Conservation (phyloP, 2,329 filamentous ascomycete species). For the Fusarium newnesense region DNA sequence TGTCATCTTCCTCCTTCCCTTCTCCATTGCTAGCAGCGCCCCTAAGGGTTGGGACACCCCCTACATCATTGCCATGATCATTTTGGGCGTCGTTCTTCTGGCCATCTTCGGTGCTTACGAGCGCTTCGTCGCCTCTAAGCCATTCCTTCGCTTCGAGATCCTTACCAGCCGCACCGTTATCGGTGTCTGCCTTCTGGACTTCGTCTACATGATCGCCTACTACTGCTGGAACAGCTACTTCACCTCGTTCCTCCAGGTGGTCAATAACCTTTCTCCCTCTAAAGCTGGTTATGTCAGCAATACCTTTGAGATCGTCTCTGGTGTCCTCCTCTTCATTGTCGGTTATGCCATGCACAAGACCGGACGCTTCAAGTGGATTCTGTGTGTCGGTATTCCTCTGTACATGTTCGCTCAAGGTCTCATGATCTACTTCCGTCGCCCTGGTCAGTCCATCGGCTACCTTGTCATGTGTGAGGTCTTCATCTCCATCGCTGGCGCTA, state of each 20-base stretch:
- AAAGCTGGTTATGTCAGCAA: slow-evolving; percentile 60
- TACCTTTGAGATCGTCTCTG: slow-evolving; percentile 60
- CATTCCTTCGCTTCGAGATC: slow-evolving; percentile 65
- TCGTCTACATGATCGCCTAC: slow-evolving; percentile 55
- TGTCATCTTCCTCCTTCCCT: slow-evolving; percentile 66
- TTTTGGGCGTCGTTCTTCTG: slow-evolving; percentile 65
- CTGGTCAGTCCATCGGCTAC: slow-evolving; percentile 55
- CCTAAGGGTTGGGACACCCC: slow-evolving; percentile 58
- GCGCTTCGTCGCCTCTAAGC: slow-evolving; percentile 61
- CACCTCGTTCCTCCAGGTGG: slow-evolving; percentile 62
- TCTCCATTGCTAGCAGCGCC: slow-evolving; percentile 59
- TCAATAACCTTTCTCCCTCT: slow-evolving; percentile 58
- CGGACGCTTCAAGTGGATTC: slow-evolving; percentile 64
- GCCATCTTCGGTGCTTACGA: slow-evolving; percentile 66
- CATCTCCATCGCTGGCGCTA: slow-evolving; percentile 61
- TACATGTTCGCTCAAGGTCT: slow-evolving; percentile 64
- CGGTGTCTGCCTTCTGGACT: slow-evolving; percentile 56
- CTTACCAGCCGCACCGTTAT: slow-evolving; percentile 61
- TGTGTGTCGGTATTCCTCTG: slow-evolving; percentile 60
- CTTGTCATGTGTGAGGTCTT: slow-evolving; percentile 63
- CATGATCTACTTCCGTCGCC: slow-evolving; percentile 44
- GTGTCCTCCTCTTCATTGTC: slow-evolving; percentile 58
- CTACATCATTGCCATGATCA: slow-evolving; percentile 64
- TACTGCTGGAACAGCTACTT: slow-evolving; percentile 61
- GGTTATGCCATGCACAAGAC: slow-evolving; percentile 59